Conservation (phyloP, 768 basidiomycete genomes). For the Psilocybe cyanescens region DNA sequence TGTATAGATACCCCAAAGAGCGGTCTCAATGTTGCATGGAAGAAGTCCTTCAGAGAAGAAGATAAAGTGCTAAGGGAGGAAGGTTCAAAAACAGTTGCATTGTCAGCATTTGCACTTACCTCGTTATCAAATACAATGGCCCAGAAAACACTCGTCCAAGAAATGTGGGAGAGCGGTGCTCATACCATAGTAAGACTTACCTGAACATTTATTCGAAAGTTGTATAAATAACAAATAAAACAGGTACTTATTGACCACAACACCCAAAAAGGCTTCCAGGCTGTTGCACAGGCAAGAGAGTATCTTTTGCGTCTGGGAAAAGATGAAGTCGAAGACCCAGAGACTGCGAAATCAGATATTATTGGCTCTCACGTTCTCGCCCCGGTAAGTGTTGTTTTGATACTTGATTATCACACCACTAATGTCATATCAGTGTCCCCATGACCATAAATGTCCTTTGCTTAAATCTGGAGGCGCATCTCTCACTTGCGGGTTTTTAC, state of each 20-base stretch:
- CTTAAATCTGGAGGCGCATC: constrained; percentile 53
- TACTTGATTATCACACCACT: constrained; percentile 11
- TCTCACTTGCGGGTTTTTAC: constrained; percentile 81
- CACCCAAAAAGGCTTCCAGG: constrained; percentile 73
- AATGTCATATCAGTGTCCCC: constrained; percentile 70
- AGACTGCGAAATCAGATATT: constrained; percentile 32
- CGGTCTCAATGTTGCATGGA: constrained; percentile 51
- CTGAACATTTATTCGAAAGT: not conserved
- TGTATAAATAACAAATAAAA: constrained; percentile 6
- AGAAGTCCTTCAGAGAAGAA: constrained; percentile 57
- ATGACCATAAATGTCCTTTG: constrained; percentile 85
- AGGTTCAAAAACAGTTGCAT: constrained; percentile 60
- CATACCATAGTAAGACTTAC: constrained; percentile 65
- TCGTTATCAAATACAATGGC: constrained; percentile 63
- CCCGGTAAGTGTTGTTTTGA: constrained; percentile 57
- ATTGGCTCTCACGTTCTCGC: constrained; percentile 85
- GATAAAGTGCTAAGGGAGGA: constrained; percentile 43
- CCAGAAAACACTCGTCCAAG: constrained; percentile 69
- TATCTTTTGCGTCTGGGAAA: constrained; percentile 67
- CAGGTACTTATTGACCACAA: constrained; percentile 90
- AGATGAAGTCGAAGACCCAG: constrained; percentile 57
- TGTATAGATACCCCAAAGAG: constrained; percentile 48
- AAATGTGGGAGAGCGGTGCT: constrained; percentile 94
- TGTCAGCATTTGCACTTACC: constrained; percentile 89
- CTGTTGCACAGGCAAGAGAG: constrained; percentile 78